Evolutionary conservation across 2,329 filamentous ascomycete species (phyloP).

Genomic region (Hypoxylon sp.): DNA sequence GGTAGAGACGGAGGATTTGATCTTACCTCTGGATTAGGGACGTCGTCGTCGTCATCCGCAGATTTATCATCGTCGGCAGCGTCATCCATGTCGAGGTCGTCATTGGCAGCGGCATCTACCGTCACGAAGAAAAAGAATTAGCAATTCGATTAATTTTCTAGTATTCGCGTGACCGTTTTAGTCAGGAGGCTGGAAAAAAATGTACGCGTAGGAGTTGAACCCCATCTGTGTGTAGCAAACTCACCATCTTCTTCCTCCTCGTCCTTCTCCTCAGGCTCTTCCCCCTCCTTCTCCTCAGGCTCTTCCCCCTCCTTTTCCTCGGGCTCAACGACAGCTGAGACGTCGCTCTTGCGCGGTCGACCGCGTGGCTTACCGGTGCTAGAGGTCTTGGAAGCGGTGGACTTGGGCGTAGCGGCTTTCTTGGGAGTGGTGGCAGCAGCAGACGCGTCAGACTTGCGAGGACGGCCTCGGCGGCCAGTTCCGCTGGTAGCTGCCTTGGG

Average conservation of each 20-base stretch:
- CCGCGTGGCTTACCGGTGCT: constrained; percentile 46
- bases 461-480: constrained; percentile 54
- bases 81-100: constrained; percentile 37
- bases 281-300: too few relatives aligned
- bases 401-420: constrained; percentile 50
- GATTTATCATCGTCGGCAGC: constrained; percentile 34
- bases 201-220: neutral
- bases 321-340: constrained; percentile 41
- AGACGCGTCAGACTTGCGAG: constrained; percentile 51
- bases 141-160: constrained; percentile 11
- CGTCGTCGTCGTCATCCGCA: constrained; percentile 35
- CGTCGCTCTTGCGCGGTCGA: constrained; percentile 49
- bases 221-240: constrained; percentile 7
- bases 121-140: constrained; percentile 25
- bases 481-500: constrained; percentile 31
- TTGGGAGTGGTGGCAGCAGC: constrained; percentile 48
- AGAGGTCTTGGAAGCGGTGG: constrained; percentile 46
- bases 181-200: neutral
- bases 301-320: constrained; percentile 51
- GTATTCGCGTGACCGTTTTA: constrained; percentile 4
- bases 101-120: constrained; percentile 46
- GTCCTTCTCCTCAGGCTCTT: constrained; percentile 50
- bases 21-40: constrained; percentile 46
- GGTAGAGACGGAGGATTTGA: constrained; percentile 7
- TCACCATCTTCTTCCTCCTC: constrained; percentile 45